phyloP scores from a whole-genome alignment of 371 early-diverging fungal genomes.

The Enteropsectra breve region DNA sequence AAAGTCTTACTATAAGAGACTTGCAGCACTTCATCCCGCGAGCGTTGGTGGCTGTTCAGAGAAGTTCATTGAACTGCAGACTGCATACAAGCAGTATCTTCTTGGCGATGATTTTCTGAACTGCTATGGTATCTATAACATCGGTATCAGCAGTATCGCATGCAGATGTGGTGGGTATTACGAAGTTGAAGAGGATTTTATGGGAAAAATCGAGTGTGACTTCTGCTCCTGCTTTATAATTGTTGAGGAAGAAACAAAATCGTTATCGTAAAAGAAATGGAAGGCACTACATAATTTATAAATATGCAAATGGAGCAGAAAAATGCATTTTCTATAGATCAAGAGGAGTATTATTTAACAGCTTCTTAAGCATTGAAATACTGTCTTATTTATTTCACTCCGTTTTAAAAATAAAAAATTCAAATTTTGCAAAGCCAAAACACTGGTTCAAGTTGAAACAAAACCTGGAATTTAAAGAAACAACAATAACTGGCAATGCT shows the following conservation, averaged over 20 bases:
- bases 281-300: too few relatives aligned
- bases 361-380: too few relatives aligned
- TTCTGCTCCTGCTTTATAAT: constrained; percentile 43
- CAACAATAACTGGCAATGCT: too few relatives aligned
- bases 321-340: too few relatives aligned
- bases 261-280: too few relatives aligned
- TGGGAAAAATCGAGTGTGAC: constrained; percentile 34
- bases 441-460: too few relatives aligned
- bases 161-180: constrained; percentile 42
- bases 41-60: neutral
- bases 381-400: too few relatives aligned
- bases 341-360: too few relatives aligned
- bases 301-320: too few relatives aligned
- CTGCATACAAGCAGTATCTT: constrained; percentile 26
- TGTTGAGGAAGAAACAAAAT: constrained; percentile 32
- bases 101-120: constrained; percentile 6
- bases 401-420: too few relatives aligned
- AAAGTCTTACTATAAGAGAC: constrained; percentile 8
- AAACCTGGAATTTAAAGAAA: too few relatives aligned
- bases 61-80: constrained; percentile 14
- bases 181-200: neutral
- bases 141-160: neutral
- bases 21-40: constrained; percentile 21
- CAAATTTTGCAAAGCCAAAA: too few relatives aligned
- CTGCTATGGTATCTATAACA: constrained; percentile 4